These are phyloP conservation scores for Geotrichum cucujoidarum DNA, from an alignment of 1,139 yeast genomes.

Conservation along the genomic window DNA sequence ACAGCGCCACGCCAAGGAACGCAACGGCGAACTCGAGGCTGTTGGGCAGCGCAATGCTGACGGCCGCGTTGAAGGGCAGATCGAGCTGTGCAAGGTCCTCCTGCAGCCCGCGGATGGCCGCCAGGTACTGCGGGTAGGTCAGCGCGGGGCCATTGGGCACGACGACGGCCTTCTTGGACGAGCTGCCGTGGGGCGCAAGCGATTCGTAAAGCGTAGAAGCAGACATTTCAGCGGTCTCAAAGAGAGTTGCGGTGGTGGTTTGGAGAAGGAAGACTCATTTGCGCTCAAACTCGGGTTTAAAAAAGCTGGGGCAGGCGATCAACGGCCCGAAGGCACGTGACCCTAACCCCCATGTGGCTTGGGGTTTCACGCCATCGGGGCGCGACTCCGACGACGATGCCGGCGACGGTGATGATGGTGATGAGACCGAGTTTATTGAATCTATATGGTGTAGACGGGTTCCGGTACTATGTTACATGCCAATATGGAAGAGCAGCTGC, in stretches of 20 bases:
- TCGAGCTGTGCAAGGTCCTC: conserved; percentile 31
- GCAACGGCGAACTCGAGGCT: conserved; percentile 51
- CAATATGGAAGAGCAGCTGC: conserved; percentile 27
- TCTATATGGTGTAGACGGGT: no score
- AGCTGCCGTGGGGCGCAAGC: conserved; percentile 15
- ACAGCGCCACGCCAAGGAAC: conserved; percentile 51
- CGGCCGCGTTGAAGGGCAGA: conserved; percentile 41
- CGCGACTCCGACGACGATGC: no score
- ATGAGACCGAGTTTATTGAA: no score
- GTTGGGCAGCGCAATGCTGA: conserved; percentile 58
- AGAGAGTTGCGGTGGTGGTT: not conserved
- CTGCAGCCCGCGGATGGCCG: conserved; percentile 29
- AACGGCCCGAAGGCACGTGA: no score
- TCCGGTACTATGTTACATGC: no score
- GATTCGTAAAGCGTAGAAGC: conserved; percentile 25
- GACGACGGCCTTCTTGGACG: conserved; percentile 25
- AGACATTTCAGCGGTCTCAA: no score
- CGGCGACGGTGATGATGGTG: no score
- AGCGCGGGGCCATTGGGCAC: conserved; percentile 34
- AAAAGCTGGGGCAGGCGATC: no score
- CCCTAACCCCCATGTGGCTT: no score
- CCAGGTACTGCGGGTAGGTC: conserved; percentile 28
- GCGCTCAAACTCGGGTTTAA: no score
- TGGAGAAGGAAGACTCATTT: no score
- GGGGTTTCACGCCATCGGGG: no score